Conservation (phyloP, 164 flowering plant genomes). For the Liriodendron chinense region DNA sequence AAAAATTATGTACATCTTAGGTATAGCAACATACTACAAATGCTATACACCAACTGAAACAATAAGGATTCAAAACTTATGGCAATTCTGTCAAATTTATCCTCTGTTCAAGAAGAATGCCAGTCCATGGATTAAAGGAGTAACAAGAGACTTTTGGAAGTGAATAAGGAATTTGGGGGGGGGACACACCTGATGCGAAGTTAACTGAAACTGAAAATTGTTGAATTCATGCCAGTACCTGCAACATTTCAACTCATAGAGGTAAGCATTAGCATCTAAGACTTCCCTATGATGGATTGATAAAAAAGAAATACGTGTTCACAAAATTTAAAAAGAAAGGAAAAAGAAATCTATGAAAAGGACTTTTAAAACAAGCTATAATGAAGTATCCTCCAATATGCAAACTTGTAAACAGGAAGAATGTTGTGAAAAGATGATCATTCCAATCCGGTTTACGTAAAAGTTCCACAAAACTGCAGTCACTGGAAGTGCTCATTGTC, state of each 20-base stretch:
- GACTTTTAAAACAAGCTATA: neutral
- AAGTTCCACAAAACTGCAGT: neutral
- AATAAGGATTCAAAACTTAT: neutral
- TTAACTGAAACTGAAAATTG: conserved; percentile 89
- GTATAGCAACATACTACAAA: too few species aligned
- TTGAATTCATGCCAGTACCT: conserved; percentile 99
- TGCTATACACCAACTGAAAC: too few species aligned
- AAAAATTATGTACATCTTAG: too few species aligned
- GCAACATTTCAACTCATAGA: conserved; percentile 12
- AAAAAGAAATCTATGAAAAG: neutral
- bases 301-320: neutral
- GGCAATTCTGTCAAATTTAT: neutral
- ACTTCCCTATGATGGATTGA: neutral
- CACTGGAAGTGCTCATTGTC: neutral
- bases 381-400: neutral
- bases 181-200: conserved; percentile 75
- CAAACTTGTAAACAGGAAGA: neutral
- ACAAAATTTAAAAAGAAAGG: neutral
- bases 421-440: neutral
- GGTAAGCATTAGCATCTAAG: conserved; percentile 1
- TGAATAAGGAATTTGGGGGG: neutral
- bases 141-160: neutral
- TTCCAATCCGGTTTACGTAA: neutral
- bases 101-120: neutral
- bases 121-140: neutral